Evolutionary conservation across 371 early-diverging fungal species (phyloP), one percentile per base, ranked within the genome.

Genomic region (Mucor mucedo): DNA sequence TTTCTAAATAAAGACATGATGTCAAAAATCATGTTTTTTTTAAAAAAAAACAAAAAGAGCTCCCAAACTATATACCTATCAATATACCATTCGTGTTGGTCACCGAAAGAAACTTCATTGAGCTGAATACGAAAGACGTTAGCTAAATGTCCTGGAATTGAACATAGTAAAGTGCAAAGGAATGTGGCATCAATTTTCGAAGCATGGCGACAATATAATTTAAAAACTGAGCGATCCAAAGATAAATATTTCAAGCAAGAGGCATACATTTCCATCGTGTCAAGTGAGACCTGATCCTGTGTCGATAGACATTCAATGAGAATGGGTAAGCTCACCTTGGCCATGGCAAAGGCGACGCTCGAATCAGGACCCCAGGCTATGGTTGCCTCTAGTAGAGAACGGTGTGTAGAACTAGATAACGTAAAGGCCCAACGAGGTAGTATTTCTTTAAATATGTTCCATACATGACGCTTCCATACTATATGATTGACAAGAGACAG

Each of bases 371-470:
- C 50, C 3, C 4, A 8, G 0, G 21, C 4, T 5, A 64, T 27
- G 16, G 65, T 65, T 1, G 55, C 21, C 9, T 62, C 29, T 0
- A 76, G 14, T 39, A 58, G 38, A 8, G 33, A 21, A 27, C 55
- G 45, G 38, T 60, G 16, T 4, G 39, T 16, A 4, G 41, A 27
- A 48, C 40, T 47, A 16, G 52, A 41, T 7, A 71, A 21, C 16
- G 64, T n/a, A 57, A 76, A 68, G 1, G 63, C 44, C 73, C 74
- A 76, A 4, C 42, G 16, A 2, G 77, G 77, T n/a, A 76, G 39
- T 9, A 76, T 60, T 0, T 58, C 56, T 28, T 71, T 63, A 16
- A 55, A 54, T 2, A 76, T 54, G 14, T 48, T 55, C 71, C 69
- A 71, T 0, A 76, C 44, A 50, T 76, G 77, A 16, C 53, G 48